These are phyloP conservation scores for Paspalum vaginatum DNA, from an alignment of 176 grass and related monocot species.

Conservation along the genomic window DNA sequence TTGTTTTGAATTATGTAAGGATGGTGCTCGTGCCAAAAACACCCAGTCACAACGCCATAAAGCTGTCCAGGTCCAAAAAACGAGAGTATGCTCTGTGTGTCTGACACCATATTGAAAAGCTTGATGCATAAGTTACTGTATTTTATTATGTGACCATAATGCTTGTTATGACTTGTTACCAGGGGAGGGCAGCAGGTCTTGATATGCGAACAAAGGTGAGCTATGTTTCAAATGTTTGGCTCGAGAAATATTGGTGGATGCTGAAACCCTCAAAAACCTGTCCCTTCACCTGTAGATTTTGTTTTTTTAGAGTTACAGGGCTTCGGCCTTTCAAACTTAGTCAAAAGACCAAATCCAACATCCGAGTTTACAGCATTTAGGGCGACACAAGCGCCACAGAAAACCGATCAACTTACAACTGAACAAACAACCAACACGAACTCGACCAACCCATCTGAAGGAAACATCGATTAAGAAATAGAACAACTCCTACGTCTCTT, in stretches of 20 bases:
- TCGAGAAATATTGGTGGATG: not conserved
- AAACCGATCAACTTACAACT: no score
- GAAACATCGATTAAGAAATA: no score
- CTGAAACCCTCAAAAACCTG: not conserved
- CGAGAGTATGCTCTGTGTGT: constrained; percentile 44
- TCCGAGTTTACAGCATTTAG: no score
- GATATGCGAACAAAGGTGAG: constrained; percentile 62
- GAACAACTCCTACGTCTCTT: no score
- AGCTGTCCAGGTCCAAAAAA: constrained; percentile 33
- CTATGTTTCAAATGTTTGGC: not conserved
- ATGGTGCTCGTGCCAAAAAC: constrained; percentile 35
- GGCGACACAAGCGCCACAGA: no score
- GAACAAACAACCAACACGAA: no score
- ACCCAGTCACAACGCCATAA: constrained; percentile 26
- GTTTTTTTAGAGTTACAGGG: no score
- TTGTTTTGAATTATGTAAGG: constrained; percentile 36
- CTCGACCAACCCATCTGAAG: no score
- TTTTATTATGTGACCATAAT: constrained; percentile 25
- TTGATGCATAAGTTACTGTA: not conserved
- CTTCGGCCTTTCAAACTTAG: no score
- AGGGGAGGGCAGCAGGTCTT: constrained; percentile 44
- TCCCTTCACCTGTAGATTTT: constrained; percentile 14
- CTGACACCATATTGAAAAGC: constrained; percentile 5
- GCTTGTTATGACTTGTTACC: constrained; percentile 26
- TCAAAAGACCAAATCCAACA: no score